phyloP scores from a whole-genome alignment of 1,139 yeast species.

The Sugiyamaella grinbergsii region DNA sequence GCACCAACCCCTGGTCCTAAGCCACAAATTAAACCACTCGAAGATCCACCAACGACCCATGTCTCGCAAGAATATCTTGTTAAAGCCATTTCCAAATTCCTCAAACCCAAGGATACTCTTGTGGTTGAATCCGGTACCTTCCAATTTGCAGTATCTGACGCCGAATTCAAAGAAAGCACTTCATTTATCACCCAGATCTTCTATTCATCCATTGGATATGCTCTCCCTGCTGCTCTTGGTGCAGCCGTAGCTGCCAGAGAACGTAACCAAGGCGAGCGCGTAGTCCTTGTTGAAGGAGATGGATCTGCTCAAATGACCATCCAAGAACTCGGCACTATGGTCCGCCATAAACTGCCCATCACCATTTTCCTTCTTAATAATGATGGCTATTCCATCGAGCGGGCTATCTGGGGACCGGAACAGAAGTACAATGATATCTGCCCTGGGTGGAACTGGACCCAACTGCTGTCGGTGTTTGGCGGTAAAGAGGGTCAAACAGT shows the following conservation, averaged over 20 bases:
- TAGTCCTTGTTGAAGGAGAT: constrained; percentile 78
- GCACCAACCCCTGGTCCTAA: constrained; percentile 35
- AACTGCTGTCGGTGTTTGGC: constrained; percentile 67
- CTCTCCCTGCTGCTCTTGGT: constrained; percentile 83
- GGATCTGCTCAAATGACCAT: constrained; percentile 92
- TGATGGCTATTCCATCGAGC: constrained; percentile 84
- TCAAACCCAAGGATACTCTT: constrained; percentile 64
- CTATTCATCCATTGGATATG: constrained; percentile 84
- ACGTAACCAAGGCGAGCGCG: constrained; percentile 49
- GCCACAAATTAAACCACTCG: constrained; percentile 27
- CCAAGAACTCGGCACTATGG: constrained; percentile 66
- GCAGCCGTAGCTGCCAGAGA: constrained; percentile 71
- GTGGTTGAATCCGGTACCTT: constrained; percentile 80
- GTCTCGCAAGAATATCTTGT: constrained; percentile 46
- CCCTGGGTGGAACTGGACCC: constrained; percentile 77
- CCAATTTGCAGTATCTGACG: constrained; percentile 68
- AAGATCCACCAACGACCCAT: constrained; percentile 31
- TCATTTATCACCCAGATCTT: constrained; percentile 64
- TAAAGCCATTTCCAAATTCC: constrained; percentile 38
- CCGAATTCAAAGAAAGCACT: constrained; percentile 56
- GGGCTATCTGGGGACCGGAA: constrained; percentile 76
- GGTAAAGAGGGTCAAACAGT: constrained; percentile 51
- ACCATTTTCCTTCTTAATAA: constrained; percentile 74
- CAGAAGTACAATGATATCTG: constrained; percentile 79
- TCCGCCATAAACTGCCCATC: constrained; percentile 61